Conservation (phyloP, 345 rosid genomes). For the Linum tenue region DNA sequence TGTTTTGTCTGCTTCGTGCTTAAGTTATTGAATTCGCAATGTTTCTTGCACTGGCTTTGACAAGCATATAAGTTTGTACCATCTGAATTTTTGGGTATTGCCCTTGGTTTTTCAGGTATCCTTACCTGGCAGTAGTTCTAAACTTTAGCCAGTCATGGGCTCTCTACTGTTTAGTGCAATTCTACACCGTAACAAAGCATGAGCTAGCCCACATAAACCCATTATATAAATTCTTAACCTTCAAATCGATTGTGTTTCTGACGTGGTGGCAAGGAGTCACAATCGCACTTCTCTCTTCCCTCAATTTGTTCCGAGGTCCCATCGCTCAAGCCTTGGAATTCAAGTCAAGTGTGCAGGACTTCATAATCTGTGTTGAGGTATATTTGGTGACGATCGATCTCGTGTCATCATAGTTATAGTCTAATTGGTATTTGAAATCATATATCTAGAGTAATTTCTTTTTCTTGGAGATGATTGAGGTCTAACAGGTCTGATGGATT, state of each 20-base stretch:
- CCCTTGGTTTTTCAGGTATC: constrained; percentile 51
- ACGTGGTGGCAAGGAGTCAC: constrained; percentile 99
- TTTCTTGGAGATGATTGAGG: neutral
- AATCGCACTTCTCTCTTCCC: constrained; percentile 72
- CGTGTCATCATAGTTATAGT: too few relatives aligned
- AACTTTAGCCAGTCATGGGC: constrained; percentile 99
- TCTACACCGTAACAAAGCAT: constrained; percentile 76
- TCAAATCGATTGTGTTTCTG: constrained; percentile 91
- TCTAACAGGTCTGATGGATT: constrained; percentile 34
- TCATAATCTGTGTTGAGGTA: constrained; percentile 99
- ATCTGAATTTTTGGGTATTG: neutral
- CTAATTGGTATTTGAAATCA: too few relatives aligned
- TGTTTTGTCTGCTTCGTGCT: neutral
- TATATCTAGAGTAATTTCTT: too few relatives aligned
- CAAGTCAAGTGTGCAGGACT: constrained; percentile 90
- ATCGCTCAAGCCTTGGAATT: constrained; percentile 77
- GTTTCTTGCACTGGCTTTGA: neutral
- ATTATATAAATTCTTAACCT: constrained; percentile 80
- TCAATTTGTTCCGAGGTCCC: constrained; percentile 77
- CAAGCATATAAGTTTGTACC: neutral
- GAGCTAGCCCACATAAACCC: constrained; percentile 91
- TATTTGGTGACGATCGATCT: constrained; percentile 15
- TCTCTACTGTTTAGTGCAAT: constrained; percentile 91
- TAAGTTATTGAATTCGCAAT: neutral
- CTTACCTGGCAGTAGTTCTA: constrained; percentile 88